Conservation (phyloP, 495 filamentous ascomycete species). For the Aspergillus bridgeri region DNA sequence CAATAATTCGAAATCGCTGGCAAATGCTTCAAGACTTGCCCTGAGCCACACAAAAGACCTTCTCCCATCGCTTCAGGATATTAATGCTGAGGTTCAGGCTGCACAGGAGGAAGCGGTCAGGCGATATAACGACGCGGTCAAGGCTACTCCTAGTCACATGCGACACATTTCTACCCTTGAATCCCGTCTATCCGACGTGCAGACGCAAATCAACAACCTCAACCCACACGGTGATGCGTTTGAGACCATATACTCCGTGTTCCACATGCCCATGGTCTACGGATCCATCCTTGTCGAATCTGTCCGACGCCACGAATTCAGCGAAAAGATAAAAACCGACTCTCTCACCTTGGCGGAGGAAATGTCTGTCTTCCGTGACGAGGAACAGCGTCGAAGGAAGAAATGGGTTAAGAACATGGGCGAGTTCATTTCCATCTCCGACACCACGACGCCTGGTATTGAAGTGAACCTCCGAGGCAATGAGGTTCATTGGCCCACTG, state of each 20-base stretch:
- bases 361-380: slow-evolving; percentile 83
- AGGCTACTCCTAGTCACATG: slow-evolving; percentile 66
- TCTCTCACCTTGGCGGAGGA: slow-evolving; percentile 85
- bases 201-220: slow-evolving; percentile 64
- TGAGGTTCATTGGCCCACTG: slow-evolving; percentile 71
- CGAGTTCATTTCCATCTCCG: slow-evolving; percentile 51
- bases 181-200: slow-evolving; percentile 63
- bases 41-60: slow-evolving; percentile 81
- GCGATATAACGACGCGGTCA: slow-evolving; percentile 56
- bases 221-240: slow-evolving; percentile 70
- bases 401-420: slow-evolving; percentile 86
- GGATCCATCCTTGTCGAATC: slow-evolving; percentile 84
- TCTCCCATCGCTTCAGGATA: slow-evolving; percentile 72
- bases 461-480: slow-evolving; percentile 84
- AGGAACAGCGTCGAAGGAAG: slow-evolving; percentile 81
- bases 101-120: slow-evolving; percentile 64
- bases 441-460: slow-evolving; percentile 67
- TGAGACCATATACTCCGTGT: slow-evolving; percentile 69
- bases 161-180: slow-evolving; percentile 76
- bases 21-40: slow-evolving; percentile 81
- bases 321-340: slow-evolving; percentile 79
- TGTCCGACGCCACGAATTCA: slow-evolving; percentile 83
- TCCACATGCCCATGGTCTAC: slow-evolving; percentile 81
- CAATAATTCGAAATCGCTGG: slow-evolving; percentile 65
- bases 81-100: slow-evolving; percentile 71